A percentile compares a stretch with the other conserved stretches of the same genome.
phyloP scores from a whole-genome alignment of 257 asterid species.

The Lantana camara region DNA sequence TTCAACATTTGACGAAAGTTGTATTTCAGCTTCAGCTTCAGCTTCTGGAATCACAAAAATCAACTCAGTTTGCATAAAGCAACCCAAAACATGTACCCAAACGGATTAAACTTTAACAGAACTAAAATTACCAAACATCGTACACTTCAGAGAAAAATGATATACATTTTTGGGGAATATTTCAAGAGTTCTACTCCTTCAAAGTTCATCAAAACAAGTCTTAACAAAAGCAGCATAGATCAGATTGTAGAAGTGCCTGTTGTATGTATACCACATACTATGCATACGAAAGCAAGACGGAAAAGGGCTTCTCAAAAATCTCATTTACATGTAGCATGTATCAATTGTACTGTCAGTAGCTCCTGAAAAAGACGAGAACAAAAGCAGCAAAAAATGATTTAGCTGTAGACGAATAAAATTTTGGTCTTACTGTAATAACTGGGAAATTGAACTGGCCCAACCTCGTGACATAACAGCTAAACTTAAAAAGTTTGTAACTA shows the following conservation, averaged over 20 bases:
- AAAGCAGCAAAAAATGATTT: conserved; percentile 28
- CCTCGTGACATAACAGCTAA: neutral
- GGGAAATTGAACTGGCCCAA: neutral
- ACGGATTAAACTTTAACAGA: too few relatives aligned
- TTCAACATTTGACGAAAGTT: neutral
- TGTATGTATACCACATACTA: conserved; percentile 9
- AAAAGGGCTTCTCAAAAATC: conserved; percentile 35
- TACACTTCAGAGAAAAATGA: conserved; percentile 20
- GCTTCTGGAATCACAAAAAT: neutral
- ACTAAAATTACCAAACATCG: neutral
- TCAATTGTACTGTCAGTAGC: conserved; percentile 50
- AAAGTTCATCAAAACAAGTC: conserved; percentile 14
- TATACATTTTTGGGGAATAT: conserved; percentile 21
- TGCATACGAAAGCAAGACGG: conserved; percentile 8
- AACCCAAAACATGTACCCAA: neutral
- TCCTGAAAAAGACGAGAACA: conserved; percentile 46
- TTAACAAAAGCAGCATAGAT: neutral
- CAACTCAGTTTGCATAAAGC: neutral
- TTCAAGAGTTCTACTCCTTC: conserved; percentile 5
- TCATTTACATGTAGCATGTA: conserved; percentile 21
- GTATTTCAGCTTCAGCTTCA: neutral
- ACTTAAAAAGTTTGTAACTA: neutral
- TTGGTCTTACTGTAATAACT: neutral
- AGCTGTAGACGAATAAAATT: neutral
- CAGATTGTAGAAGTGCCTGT: neutral